Evolutionary conservation across 768 basidiomycete species (phyloP), one percentile per base, ranked within the genome.

Genomic region (Macrolepiota dolichaula): DNA sequence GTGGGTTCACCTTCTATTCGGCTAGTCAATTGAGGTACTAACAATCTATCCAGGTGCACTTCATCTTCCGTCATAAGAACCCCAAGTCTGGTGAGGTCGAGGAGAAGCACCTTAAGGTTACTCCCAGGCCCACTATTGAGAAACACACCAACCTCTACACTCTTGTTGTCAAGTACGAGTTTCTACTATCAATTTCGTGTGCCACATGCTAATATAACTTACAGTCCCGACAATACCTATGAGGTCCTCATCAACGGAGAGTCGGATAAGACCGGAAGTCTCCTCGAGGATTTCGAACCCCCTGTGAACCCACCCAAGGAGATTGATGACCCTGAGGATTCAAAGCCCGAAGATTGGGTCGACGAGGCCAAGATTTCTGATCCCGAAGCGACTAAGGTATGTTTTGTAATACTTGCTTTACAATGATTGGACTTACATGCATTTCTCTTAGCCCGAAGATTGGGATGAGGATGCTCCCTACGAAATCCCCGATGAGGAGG

Each of bases 391-490:
- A 84, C 71, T 67, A 97, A 96, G 84, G 89, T 89, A 55, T 13
- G 78, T 66, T 61, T 36, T 51, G 22, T 24, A n/a, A 4, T 22
- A 36, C 29, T 32, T 24, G 56, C 15, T 57, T 29, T 36, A 1
- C 52, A 19, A 24, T 27, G n/a, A 12, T 13, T 9, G 7, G 42
- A 12, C n/a, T 57, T 13, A 51, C 49, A 24, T 42, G 24, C 22
- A 64, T 19, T 60, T 36, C n/a, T 46, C 44, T 12, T 64, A 89
- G 92, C 96, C 96, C 52, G 92, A 78, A 2, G 97, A 98, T 75
- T 99, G 97, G 97, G 94, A 99, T 70, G 97, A 99, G 78, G 92
- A 90, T 51, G 95, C 92, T 49, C 96, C 97, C 2, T 91, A 92
- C 68, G 91, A 96, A 72, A 91, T 99, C 68, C 76, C 78, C 56